Evolutionary conservation across 768 basidiomycete species (phyloP).

Genomic region (Tulasnella calospora): DNA sequence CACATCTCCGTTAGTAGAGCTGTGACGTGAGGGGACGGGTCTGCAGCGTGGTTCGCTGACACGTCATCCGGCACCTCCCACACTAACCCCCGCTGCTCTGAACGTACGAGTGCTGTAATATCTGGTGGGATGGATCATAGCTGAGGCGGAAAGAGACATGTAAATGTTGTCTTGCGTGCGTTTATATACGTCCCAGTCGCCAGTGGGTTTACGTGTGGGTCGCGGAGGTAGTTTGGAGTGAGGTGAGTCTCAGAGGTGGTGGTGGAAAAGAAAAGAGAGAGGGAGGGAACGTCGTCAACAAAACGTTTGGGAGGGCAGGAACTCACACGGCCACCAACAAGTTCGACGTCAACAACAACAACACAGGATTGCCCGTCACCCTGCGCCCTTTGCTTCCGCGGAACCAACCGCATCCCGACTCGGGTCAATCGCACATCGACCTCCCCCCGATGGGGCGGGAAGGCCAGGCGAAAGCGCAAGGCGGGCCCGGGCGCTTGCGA

Average conservation of each 20-base stretch:
- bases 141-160: not conserved
- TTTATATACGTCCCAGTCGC: conserved; percentile 6
- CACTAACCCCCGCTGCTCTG: not conserved
- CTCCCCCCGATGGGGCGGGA: not conserved
- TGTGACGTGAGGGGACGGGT: conserved; percentile 2
- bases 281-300: not conserved
- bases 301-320: not conserved
- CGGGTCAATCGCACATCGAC: not conserved
- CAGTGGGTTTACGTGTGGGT: not conserved
- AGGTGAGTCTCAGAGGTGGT: not conserved
- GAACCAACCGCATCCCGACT: not conserved
- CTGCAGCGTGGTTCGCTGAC: not conserved
- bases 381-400: not conserved
- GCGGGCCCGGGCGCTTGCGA: not conserved
- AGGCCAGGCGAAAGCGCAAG: not conserved
- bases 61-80: not conserved
- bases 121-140: not conserved
- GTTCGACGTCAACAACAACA: not conserved
- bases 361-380: not conserved
- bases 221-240: not conserved
- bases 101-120: not conserved
- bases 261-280: not conserved
- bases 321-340: not conserved
- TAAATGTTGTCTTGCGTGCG: not conserved
- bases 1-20: not conserved